Evolutionary conservation across 2,329 filamentous ascomycete genomes (phyloP), one percentile per base, ranked within the genome.

Genomic region (Ceratocystis diversiconidia): DNA sequence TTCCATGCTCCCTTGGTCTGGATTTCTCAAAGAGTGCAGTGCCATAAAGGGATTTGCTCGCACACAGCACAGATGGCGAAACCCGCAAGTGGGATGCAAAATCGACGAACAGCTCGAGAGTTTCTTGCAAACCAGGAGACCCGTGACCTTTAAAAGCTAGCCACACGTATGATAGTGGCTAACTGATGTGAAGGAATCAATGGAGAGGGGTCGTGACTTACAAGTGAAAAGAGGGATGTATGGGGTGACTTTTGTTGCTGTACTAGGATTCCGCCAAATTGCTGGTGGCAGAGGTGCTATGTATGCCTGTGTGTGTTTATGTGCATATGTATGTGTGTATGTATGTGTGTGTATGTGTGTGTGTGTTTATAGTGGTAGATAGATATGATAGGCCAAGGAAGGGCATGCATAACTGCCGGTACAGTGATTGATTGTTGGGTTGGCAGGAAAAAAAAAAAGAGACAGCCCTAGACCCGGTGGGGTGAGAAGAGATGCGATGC

Each of bases 1-100:
- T 48, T 62, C 61, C n/a, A 46, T 48, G 22, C 28, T 44, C 61
- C 43, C 44, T 50, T 50, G 52, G 52, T 48, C 61, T 62, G 17
- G 43, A 50, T 62, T 48, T 30, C 15, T 50, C n/a, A 48, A 25
- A 36, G 61, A 30, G 25, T n/a, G 22, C 43, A 30, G 25, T n/a
- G 22, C 43, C 61, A 62, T n/a, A 25, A 43, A 62, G 41, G 61
- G 41, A 62, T 62, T 8, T 61, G 36, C 25, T 44, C 10, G 8
- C 28, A 30, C 5, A 12, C 28, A 46, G 19, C 61, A 57, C 52
- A 28, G 32, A 30, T n/a, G 28, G 12, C 52, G 17, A 32, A 25
- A 32, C 15, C n/a, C 8, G 15, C 32, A 32, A n/a, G 28, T 59
- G 28, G 32, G 52, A 17, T 25, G 52, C 28, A 17, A n/a, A 59